phyloP scores from a whole-genome alignment of 345 rosid genomes.

The Turnera subulata region DNA sequence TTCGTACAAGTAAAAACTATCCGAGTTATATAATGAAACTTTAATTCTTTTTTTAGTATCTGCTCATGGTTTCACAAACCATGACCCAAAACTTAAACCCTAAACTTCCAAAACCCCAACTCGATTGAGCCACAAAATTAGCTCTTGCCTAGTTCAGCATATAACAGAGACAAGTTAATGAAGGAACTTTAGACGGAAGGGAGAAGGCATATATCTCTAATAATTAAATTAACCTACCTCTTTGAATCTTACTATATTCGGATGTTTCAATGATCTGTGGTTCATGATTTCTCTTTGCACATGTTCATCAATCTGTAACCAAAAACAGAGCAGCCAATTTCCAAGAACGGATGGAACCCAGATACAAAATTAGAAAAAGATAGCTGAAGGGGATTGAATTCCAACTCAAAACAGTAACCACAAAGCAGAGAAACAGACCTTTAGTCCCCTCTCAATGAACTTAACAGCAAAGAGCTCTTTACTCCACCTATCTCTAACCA shows the following conservation, averaged over 20 bases:
- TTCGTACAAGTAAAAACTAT: too few species aligned
- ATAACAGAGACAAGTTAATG: neutral
- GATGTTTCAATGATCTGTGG: conserved; percentile 23
- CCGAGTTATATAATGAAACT: too few species aligned
- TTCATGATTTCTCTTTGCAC: conserved; percentile 22
- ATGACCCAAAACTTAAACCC: too few species aligned
- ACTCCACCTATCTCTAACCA: conserved; percentile 57
- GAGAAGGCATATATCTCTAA: too few species aligned
- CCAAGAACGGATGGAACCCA: neutral
- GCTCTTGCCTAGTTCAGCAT: neutral
- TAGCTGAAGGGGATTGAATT: neutral
- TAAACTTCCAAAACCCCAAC: too few species aligned
- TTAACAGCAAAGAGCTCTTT: conserved; percentile 69
- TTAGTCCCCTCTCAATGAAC: conserved; percentile 76
- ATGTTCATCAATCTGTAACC: conserved; percentile 21
- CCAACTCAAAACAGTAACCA: neutral
- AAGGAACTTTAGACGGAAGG: too few species aligned
- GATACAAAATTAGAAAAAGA: neutral
- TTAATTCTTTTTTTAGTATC: too few species aligned
- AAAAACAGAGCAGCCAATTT: neutral
- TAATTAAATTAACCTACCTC: conserved; percentile 17
- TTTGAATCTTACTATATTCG: conserved; percentile 23
- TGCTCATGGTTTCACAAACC: too few species aligned
- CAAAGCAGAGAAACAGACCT: conserved; percentile 39
- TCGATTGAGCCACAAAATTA: too few species aligned